Base-by-base conservation (phyloP, 169 alveolate species). In the Eimeria acervulina region DNA sequence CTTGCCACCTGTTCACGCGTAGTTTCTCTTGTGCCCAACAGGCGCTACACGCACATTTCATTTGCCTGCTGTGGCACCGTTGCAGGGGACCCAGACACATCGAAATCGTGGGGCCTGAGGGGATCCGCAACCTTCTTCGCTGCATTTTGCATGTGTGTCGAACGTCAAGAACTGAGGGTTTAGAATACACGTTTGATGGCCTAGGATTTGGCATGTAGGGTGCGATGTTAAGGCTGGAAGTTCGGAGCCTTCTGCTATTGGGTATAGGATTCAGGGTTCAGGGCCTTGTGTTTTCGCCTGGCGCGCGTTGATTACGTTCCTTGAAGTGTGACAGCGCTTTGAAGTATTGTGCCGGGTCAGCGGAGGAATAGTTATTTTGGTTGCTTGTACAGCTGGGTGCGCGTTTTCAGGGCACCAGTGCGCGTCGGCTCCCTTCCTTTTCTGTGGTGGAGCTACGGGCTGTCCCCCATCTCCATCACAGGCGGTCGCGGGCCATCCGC, bases 21-120 rank as follows among this genome's bases (percentile, higher is more conserved):
- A 42, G 63, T 23, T 23, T 76, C 38, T 38, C 59, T 5, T 76
- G 51, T 76, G 51, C 5, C 85, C 90, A 51, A 55, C 70, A 83
- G 21, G 38, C 72, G 17, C 33, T 0, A 38, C 28, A 42, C 21
- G 13, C 23, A 12, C 28, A 21, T 28, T n/a, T 59, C 42, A 15
- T n/a, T 59, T 28, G 47, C 23, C 31, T 31, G 23, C 66, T 52
- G 33, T 21, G 26, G 52, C 72, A 83, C 63, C 61, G 59, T 44
- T 97, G 87, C 93, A 87, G 93, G 70, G 93, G 93, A 55, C 93
- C 93, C 80, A 87, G 93, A 26, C 93, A 87, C 36, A 84, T 93
- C 13, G 98, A 96, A 55, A 96, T 98, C 52, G 97, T 97, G 72
- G 99, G 99, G 26, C 99, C 99, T 0, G 97, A 97, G 91, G 98